Evolutionary conservation across 225 moss, liverwort and hornwort species (phyloP).

Genomic region (Takakia lepidozioides): DNA sequence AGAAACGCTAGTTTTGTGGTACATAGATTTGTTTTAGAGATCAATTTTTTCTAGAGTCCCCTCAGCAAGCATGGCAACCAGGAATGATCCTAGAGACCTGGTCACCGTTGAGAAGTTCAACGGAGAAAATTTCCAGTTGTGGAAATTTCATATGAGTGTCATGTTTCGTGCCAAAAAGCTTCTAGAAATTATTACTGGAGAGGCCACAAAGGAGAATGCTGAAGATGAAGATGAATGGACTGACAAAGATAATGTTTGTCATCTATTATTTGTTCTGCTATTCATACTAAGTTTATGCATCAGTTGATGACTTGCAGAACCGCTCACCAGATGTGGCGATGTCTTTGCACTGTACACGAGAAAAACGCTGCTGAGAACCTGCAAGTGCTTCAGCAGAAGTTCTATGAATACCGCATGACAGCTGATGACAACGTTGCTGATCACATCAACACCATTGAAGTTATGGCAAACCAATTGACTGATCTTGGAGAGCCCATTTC

Average conservation of each 20-base stretch:
- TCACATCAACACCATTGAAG: too few relatives aligned
- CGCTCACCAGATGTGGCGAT: background rate
- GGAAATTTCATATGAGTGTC: too few relatives aligned
- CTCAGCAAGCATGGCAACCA: too few relatives aligned
- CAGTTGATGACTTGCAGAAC: background rate
- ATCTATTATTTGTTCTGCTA: background rate
- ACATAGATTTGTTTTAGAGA: too few relatives aligned
- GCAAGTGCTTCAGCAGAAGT: background rate
- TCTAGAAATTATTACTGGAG: too few relatives aligned
- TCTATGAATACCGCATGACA: background rate
- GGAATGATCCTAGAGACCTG: too few relatives aligned
- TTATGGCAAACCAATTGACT: background rate
- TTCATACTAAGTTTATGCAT: background rate
- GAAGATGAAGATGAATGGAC: background rate
- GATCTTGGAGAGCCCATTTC: conserved; percentile 1
- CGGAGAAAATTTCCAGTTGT: too few relatives aligned
- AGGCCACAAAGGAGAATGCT: too few relatives aligned
- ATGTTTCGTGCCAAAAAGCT: too few relatives aligned
- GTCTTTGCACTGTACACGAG: conserved; percentile 1
- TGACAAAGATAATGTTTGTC: background rate
- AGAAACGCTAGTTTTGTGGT: too few relatives aligned
- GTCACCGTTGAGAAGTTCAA: too few relatives aligned
- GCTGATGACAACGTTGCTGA: background rate
- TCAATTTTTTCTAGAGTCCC: too few relatives aligned
- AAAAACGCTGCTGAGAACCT: conserved; percentile 1